Conservation (phyloP, 192 early-diverging fungal species). For the Phlyctochytrium arcticum region DNA sequence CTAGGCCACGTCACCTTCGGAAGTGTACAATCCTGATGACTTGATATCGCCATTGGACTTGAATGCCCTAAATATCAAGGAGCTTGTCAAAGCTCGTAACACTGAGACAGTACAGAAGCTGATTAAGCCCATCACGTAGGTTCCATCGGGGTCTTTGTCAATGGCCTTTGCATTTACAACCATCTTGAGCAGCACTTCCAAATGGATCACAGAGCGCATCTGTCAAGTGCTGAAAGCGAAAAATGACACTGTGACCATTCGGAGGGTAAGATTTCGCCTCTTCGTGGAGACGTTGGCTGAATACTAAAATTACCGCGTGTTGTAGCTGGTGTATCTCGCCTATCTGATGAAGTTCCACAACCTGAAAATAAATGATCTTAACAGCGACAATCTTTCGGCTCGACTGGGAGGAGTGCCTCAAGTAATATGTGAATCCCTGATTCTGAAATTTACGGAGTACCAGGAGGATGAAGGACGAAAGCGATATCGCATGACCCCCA, state of each 20-base stretch:
- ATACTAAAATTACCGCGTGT: neutral
- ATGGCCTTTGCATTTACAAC: too few relatives aligned
- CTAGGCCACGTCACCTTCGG: conserved; percentile 56
- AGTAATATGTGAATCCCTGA: conserved; percentile 53
- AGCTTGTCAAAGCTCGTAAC: conserved; percentile 32
- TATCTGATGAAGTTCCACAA: conserved; percentile 72
- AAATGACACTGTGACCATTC: conserved; percentile 15
- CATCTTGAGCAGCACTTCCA: too few relatives aligned
- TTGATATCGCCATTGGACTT: conserved; percentile 64
- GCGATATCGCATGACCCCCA: conserved; percentile 31
- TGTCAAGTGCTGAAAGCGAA: conserved; percentile 30
- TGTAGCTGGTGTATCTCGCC: conserved; percentile 65
- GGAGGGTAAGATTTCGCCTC: conserved; percentile 16
- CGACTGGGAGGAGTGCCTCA: conserved; percentile 52
- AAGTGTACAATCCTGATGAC: conserved; percentile 79
- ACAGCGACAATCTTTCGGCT: conserved; percentile 40
- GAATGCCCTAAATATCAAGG: conserved; percentile 58
- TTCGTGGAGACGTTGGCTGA: neutral
- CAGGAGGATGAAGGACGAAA: conserved; percentile 44
- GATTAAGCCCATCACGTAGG: conserved; percentile 24
- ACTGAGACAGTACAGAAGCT: conserved; percentile 27
- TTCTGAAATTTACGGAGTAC: conserved; percentile 61
- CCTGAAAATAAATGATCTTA: conserved; percentile 39
- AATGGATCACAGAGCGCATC: too few relatives aligned
- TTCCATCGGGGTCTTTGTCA: too few relatives aligned